Base-by-base conservation (phyloP, 495 filamentous ascomycete species). In the Penicillium ochrochloron region DNA sequence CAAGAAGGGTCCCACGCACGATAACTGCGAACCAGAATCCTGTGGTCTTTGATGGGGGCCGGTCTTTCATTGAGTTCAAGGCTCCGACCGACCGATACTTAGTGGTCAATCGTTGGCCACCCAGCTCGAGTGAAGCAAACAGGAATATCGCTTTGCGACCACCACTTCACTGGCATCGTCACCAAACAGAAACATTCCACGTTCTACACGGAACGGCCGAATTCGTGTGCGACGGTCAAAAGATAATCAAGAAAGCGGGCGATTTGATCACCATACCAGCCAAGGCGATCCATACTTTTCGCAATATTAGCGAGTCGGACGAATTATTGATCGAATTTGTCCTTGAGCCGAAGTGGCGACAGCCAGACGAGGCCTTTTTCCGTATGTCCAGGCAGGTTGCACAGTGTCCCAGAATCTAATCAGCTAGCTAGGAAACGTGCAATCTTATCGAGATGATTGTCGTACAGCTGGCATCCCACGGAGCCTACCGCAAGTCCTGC, bases 381-480 rank as follows among this genome's bases (percentile, higher is more conserved):
- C 53, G 64, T 66, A 58, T 23, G 52, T 55, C 23, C 2, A 9
- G 21, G 2, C 11, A 35, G 7, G 23, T n/a, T 21, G 5, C 15
- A 25, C 2, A 21, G 9, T 27, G 14, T 50, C n/a, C 5, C 3
- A 19, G 12, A 56, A 37, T 37, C n/a, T 42, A 17, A 46, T 44
- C 5, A 2, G 10, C 25, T 57, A 27, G 31, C 25, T 5, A 66
- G 64, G 64, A 35, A 66, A 66, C 39, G 64, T 66, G 3, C 64
- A 66, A 58, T 66, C 64, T 19, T 66, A 66, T 39, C 64, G 64
- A 17, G 64, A 66, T 59, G 64, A 66, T 19, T 66, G 64, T 41
- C 59, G 64, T 14, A 59, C 59, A 37, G 59, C 64, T 14, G 64
- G 64, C 12, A 11, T 53, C 5, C 8, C 35, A n/a, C 55, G 64